Conservation (phyloP, 2,329 filamentous ascomycete genomes). For the Aspergillus sp. region DNA sequence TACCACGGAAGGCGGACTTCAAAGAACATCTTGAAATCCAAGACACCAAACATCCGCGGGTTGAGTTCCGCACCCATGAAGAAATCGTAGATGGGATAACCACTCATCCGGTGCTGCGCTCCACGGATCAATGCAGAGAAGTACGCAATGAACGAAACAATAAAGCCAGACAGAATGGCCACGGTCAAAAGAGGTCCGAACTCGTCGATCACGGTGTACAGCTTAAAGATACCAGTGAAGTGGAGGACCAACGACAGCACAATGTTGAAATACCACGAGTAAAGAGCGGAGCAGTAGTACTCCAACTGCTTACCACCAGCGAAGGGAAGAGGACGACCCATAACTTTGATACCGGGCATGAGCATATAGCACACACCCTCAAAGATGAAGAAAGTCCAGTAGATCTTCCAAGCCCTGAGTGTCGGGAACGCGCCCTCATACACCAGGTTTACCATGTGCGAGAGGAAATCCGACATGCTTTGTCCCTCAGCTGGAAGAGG, state of each 20-base stretch:
- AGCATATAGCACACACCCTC: slow-evolving; percentile 76
- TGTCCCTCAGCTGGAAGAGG: slow-evolving; percentile 62
- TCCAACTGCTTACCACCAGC: slow-evolving; percentile 75
- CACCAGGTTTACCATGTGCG: slow-evolving; percentile 63
- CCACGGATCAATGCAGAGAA: slow-evolving; percentile 74
- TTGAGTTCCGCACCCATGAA: slow-evolving; percentile 88
- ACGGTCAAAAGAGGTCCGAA: slow-evolving; percentile 91
- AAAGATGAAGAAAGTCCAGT: slow-evolving; percentile 87
- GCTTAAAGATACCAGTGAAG: slow-evolving; percentile 73
- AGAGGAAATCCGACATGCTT: slow-evolving; percentile 62
- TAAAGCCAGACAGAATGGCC: slow-evolving; percentile 81
- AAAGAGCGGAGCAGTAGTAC: slow-evolving; percentile 91
- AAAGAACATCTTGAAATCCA: slow-evolving; percentile 95
- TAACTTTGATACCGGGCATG: slow-evolving; percentile 78
- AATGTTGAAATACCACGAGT: slow-evolving; percentile 82
- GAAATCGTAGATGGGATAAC: slow-evolving; percentile 73
- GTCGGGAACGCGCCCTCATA: slow-evolving; percentile 82
- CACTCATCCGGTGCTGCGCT: slow-evolving; percentile 86
- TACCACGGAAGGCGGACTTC: slow-evolving; percentile 91
- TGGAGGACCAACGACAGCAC: slow-evolving; percentile 65
- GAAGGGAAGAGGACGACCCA: slow-evolving; percentile 81
- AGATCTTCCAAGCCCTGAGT: slow-evolving; percentile 78
- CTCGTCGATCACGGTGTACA: slow-evolving; percentile 90
- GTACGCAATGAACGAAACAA: slow-evolving; percentile 79
- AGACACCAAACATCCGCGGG: slow-evolving; percentile 72